Evolutionary conservation across 2,329 filamentous ascomycete genomes (phyloP), one percentile per base, ranked within the genome.

Genomic region (Cytospora mali): DNA sequence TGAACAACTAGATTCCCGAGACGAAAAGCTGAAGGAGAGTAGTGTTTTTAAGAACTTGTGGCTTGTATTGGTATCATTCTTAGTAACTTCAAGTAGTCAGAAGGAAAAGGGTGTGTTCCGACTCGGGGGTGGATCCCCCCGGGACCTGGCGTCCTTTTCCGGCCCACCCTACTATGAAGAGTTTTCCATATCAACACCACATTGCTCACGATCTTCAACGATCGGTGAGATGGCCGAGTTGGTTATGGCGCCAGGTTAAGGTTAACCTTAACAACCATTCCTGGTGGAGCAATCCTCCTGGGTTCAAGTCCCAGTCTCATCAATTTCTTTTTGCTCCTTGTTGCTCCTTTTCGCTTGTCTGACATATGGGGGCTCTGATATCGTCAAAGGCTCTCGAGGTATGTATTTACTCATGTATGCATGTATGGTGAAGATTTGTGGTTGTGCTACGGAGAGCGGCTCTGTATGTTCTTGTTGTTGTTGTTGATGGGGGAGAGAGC

Each of bases 261-360:
- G 62, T 64, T 29, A 27, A 52, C 31, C 62, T 64, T 64, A 64
- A 64, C 61, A 63, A 13, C 11, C 23, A 51, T 49, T 64, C 62
- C 62, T 64, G 62, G 58, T 64, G 62, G 62, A 64, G 62, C 62
- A 64, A 64, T 64, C 62, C 62, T 61, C 62, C 58, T 64, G 62
- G 62, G 62, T 64, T 64, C 62, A 56, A 64, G 62, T 64, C 62
- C 62, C 62, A 64, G 58, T 64, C 62, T 64, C 48, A 61, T 64
- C 62, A 57, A 13, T 51, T 51, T 29, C 18, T 33, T 31, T 59
- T 59, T 51, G 7, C 46, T 50, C 42, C 29, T 28, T 10, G 7
- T 23, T 28, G 2, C n/a, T 39, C 16, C 16, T 31, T 31, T 16
- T n/a, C 42, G 16, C n/a, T 48, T 10, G 3, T 21, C 21, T 51